phyloP scores from a whole-genome alignment of 345 rosid species.

The Hypericum androsaemum region DNA sequence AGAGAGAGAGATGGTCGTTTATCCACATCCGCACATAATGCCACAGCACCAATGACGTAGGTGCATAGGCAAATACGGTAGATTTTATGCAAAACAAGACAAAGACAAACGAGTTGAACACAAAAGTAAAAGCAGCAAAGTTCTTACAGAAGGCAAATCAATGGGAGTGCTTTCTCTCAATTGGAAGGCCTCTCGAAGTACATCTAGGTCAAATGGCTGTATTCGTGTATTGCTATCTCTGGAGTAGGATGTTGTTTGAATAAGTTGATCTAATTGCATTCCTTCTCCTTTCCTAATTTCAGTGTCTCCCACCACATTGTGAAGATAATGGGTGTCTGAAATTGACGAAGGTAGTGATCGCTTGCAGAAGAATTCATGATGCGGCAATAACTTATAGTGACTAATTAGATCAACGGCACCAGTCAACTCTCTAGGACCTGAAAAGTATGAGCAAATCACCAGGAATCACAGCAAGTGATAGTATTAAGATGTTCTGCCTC shows the following conservation, averaged over 20 bases:
- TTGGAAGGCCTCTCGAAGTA: constrained; percentile 29
- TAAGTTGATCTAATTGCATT: constrained; percentile 28
- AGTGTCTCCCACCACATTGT: constrained; percentile 27
- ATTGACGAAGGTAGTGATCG: constrained; percentile 22
- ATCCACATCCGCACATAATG: no score
- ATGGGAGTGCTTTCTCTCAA: constrained; percentile 22
- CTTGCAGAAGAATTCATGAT: constrained; percentile 27
- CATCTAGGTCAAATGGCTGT: constrained; percentile 21
- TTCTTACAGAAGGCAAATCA: constrained; percentile 21
- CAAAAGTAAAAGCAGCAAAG: background rate
- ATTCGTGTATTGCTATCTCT: constrained; percentile 16
- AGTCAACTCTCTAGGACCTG: constrained; percentile 31
- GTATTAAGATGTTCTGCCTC: background rate
- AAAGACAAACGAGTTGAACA: background rate
- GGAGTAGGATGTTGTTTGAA: constrained; percentile 15
- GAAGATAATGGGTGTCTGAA: constrained; percentile 28
- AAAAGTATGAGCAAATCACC: background rate
- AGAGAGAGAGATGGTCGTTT: background rate
- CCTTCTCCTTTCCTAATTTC: constrained; percentile 37
- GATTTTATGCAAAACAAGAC: no score
- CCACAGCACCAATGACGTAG: no score
- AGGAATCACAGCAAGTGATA: background rate
- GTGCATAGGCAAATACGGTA: no score
- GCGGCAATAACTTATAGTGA: constrained; percentile 24
- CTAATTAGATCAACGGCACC: constrained; percentile 31